phyloP scores from a whole-genome alignment of 164 flowering plant species.

The Paratinospora sagittata region DNA sequence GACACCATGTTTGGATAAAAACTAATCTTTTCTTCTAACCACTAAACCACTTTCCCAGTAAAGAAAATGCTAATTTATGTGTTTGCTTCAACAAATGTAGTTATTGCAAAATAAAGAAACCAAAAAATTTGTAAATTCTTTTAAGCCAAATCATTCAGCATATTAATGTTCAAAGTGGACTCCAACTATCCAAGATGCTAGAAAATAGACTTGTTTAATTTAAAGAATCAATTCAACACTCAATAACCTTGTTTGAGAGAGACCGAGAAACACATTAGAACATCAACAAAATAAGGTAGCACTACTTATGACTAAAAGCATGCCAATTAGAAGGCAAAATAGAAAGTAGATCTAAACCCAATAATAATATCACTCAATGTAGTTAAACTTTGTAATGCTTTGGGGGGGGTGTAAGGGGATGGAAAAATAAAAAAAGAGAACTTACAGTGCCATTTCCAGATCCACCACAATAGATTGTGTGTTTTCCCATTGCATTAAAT shows the following conservation, averaged over 20 bases:
- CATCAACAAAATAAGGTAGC: neutral
- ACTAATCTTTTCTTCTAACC: no score
- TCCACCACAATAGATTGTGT: slow-evolving; percentile 73
- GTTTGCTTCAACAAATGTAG: no score
- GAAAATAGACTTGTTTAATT: neutral
- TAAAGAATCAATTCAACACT: neutral
- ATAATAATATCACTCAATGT: neutral
- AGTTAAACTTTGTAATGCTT: neutral
- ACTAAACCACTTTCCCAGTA: no score
- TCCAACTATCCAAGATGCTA: neutral
- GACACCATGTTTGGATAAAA: no score
- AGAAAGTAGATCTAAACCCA: neutral
- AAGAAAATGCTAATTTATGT: no score
- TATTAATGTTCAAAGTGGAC: no score
- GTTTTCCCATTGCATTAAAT: slow-evolving; percentile 83
- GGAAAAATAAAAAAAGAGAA: slow-evolving; percentile 1
- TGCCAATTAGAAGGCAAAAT: neutral
- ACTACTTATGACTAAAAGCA: neutral
- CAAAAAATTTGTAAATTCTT: no score
- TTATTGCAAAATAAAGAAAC: no score
- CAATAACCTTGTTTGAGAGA: neutral
- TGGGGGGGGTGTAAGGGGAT: no score
- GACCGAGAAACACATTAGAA: neutral
- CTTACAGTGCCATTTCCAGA: slow-evolving; percentile 87
- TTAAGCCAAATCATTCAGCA: no score